Evolutionary conservation across 192 early-diverging fungal genomes (phyloP), one percentile per base, ranked within the genome.

Genomic region (Coemansia guatemalensis): DNA sequence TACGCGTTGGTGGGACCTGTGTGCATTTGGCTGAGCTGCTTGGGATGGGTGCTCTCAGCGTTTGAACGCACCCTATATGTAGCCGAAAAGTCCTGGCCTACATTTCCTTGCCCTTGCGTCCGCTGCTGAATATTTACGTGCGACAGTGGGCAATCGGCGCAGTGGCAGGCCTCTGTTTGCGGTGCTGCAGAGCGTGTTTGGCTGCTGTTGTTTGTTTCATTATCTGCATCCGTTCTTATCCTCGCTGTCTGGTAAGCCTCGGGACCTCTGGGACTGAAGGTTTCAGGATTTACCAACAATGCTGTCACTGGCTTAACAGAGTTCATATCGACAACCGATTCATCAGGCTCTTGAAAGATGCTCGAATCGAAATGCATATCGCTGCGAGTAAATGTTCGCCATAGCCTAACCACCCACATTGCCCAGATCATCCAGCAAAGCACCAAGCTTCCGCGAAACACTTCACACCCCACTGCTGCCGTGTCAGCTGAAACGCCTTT

Each of bases 311-410:
- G 51, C 41, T 57, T 67, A 3, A 71, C 27, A 1, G 64, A 25
- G 4, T 44, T 54, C n/a, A 74, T 41, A 47, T 73, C 72, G 23
- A 69, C 29, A 17, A 53, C 48, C 11, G 64, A 68, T 8, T 53
- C 48, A 14, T 66, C 48, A 1, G 59, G 59, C n/a, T 81, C 73
- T 4, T 64, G 62, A 47, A 81, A 75, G 6, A 75, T 69, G 17
- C 35, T 63, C 20, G 78, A 81, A 50, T 81, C 78, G 51, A 81
- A 81, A 39, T 75, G 73, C 12, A 69, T 51, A 20, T 61, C 64
- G 20, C 56, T 56, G 1, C 78, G 65, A 1, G 73, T 75, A 41
- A 73, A 69, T 8, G 62, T 60, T 4, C 78, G 69, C 78, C 78
- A 81, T 7, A 59, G 32, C 14, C 78, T 61, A 18, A 35, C 61